These are phyloP conservation scores for Monosporascus sp. DNA, from an alignment of 2,329 filamentous ascomycete genomes.

Conservation along the genomic window DNA sequence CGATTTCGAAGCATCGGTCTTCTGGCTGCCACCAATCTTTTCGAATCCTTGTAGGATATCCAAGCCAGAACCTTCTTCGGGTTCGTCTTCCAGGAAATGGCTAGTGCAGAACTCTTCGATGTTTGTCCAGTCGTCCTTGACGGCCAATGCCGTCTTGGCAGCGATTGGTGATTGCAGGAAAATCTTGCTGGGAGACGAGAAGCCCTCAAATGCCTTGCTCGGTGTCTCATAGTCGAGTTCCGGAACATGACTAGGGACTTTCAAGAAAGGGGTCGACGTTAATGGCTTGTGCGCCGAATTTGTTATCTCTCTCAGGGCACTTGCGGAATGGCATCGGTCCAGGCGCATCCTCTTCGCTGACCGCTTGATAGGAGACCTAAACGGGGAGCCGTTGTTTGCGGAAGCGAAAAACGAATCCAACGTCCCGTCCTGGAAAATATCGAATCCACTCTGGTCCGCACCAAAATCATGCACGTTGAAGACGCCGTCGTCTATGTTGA, in stretches of 20 bases:
- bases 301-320: constrained; percentile 57
- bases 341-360: constrained; percentile 54
- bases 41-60: constrained; percentile 73
- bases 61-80: constrained; percentile 53
- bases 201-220: constrained; percentile 50
- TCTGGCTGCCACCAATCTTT: constrained; percentile 57
- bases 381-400: constrained; percentile 55
- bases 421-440: constrained; percentile 52
- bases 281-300: constrained; percentile 47
- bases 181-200: constrained; percentile 52
- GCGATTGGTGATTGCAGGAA: constrained; percentile 36
- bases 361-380: constrained; percentile 68
- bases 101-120: constrained; percentile 48
- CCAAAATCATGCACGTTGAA: constrained; percentile 47
- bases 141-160: constrained; percentile 31
- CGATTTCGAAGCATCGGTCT: constrained; percentile 20
- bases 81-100: constrained; percentile 54
- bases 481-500: constrained; percentile 54
- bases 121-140: constrained; percentile 37
- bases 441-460: constrained; percentile 49
- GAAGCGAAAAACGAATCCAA: constrained; percentile 39
- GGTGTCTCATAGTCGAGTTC: constrained; percentile 46
- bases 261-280: constrained; percentile 46
- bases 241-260: constrained; percentile 37
- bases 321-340: constrained; percentile 58